These are phyloP conservation scores for Phytophthora capsici DNA, from an alignment of 352 stramenopile species.

Conservation along the genomic window DNA sequence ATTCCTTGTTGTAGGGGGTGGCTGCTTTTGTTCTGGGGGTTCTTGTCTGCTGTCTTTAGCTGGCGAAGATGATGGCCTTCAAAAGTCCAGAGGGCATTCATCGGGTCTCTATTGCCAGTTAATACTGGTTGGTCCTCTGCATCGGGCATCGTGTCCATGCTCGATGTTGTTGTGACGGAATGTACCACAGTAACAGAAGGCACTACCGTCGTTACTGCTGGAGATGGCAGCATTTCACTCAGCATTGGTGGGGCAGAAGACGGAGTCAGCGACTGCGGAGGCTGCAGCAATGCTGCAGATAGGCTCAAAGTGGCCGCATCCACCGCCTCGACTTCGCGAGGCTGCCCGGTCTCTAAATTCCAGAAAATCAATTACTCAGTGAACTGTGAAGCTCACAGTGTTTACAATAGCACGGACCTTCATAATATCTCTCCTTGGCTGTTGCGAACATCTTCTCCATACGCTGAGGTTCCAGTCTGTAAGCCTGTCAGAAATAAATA, in stretches of 20 bases:
- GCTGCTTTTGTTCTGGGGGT: constrained; percentile 37
- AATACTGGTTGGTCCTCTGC: constrained; percentile 15
- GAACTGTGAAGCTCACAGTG: neutral
- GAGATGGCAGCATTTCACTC: constrained; percentile 22
- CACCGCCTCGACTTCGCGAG: constrained; percentile 12
- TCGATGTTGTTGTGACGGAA: constrained; percentile 12
- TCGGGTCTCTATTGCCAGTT: constrained; percentile 44
- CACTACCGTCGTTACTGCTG: neutral
- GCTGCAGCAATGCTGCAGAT: constrained; percentile 18
- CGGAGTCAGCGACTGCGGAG: neutral
- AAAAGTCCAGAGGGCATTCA: constrained; percentile 76
- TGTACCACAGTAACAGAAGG: constrained; percentile 9
- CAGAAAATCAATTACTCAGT: constrained; percentile 5
- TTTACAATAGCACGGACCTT: constrained; percentile 22
- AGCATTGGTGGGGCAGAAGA: constrained; percentile 19
- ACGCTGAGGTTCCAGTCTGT: constrained; percentile 53
- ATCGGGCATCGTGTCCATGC: constrained; percentile 23
- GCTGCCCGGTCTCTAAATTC: constrained; percentile 17
- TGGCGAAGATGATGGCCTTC: constrained; percentile 60
- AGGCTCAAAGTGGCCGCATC: constrained; percentile 17
- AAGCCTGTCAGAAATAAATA: constrained; percentile 38
- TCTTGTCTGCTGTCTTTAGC: constrained; percentile 47
- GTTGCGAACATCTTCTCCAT: constrained; percentile 54
- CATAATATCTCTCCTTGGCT: constrained; percentile 52
- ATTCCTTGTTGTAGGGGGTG: constrained; percentile 16